Base-by-base conservation (phyloP, 2,329 filamentous ascomycete species). In the Stagonosporopsis tanaceti region DNA sequence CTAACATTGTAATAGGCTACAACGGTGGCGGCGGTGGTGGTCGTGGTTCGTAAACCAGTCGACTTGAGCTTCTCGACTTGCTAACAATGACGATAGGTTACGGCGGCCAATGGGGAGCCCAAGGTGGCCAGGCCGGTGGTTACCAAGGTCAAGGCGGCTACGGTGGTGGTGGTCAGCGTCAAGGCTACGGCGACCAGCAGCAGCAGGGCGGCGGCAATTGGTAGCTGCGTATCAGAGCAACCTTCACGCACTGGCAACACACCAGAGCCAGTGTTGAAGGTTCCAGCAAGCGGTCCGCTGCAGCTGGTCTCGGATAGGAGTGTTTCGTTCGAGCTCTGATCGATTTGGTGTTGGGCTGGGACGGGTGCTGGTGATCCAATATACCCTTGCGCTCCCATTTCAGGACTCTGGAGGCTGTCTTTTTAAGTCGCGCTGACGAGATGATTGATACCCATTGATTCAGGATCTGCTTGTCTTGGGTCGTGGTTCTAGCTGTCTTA, bases 361-460 rank as follows among this genome's bases (percentile, higher is more conserved):
- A 65, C 63, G 61, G 66, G 66, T 65, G 64, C 64, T 61, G 65
- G 65, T 59, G 63, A 61, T 53, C 59, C 53, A 53, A 64, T 61
- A 58, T 63, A 65, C 69, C 68, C 63, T 56, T 39, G 24, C 50
- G 45, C 39, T 52, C 47, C 54, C 38, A 38, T 55, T 62, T 66
- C 61, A 30, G 37, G 66, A 69, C 58, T 66, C 63, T 53, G 27
- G 34, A 50, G 39, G 28, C 42, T 58, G 45, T 40, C 45, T 32
- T 50, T 50, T 34, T 71, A 69, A 68, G 65, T 69, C 68, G 67
- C 67, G 69, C 72, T 70, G 68, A 72, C 62, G 71, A 73, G 72
- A 71, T 69, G 72, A 73, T 70, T 73, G 54, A 76, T 76, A 76
- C 73, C 74, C 74, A 73, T 72, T 65, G 65, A 69, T 70, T 74